Base-by-base conservation (phyloP, 306 rosid genomes). In the Senna siamea region DNA sequence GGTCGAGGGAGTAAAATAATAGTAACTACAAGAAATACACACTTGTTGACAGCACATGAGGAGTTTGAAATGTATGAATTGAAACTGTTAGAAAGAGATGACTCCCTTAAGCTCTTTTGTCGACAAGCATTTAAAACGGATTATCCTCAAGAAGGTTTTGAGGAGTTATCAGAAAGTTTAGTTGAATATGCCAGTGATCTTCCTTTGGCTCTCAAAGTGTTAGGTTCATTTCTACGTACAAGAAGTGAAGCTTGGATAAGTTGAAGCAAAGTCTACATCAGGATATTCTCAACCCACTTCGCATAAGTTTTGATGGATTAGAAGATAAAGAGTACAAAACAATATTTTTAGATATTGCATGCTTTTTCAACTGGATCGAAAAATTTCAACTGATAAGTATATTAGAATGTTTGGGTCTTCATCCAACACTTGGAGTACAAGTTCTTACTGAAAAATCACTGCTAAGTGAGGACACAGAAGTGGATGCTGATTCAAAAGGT, bases 181-280 rank as follows among this genome's bases (percentile, higher is more conserved):
- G 5, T 57, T 15, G 23, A 57, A 26, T 57, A 57, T 57, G 18
- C 40, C 26, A 19, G 38, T 4, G 63, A 38, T 11, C 38, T 26
- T 26, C 63, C 63, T 10, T 28, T 57, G 38, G 63, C 63, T 12
- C 63, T 57, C 26, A 38, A 13, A 57, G 40, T 57, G 23, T 34
- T 57, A 19, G 63, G 63, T 57, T 57, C 63, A 34, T 57, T 57
- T 57, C 63, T 57, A 26, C 23, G 38, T 28, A 34, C 18, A 57
- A 57, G 63, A 57, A 57, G 5, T 57, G 7, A 32, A 57, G 37
- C 2, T 32, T 32, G 37, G 37, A 32, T 32, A 32, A 32, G 37
- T 32, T 32, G 37, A 32, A 32, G 37, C 63, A 57, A 13, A 57
- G 12, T 13, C 6, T 57, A 14, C 37, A 2, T 32, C 37, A 32